phyloP scores from a whole-genome alignment of 2,329 filamentous ascomycete species.

The Ascochyta fabae region DNA sequence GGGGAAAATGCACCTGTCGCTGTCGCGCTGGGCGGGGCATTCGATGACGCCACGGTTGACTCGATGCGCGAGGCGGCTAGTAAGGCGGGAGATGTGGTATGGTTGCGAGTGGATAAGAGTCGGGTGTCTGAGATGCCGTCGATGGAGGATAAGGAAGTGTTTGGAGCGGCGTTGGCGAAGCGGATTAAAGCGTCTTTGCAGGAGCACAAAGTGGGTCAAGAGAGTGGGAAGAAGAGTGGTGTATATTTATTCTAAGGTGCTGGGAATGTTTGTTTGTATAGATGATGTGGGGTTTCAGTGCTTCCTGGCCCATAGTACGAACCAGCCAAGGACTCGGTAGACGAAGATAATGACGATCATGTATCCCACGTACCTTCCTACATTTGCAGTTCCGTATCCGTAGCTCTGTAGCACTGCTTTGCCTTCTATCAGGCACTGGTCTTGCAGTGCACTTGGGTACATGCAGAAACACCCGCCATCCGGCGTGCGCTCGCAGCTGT shows the following conservation, averaged over 20 bases:
- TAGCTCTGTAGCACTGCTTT: conserved; percentile 73
- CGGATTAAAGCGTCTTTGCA: conserved; percentile 16
- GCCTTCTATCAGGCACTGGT: conserved; percentile 73
- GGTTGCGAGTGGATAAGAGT: conserved; percentile 15
- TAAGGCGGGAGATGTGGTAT: conserved; percentile 8
- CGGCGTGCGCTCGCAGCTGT: conserved; percentile 59
- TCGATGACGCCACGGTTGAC: conserved; percentile 7
- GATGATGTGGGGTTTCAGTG: conserved; percentile 11
- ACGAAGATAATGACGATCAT: conserved; percentile 76
- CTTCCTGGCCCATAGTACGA: conserved; percentile 59
- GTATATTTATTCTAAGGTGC: too few species aligned
- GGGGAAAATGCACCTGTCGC: conserved; percentile 6
- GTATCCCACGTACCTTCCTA: conserved; percentile 76
- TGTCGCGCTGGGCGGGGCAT: conserved; percentile 15
- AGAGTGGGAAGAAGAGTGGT: background rate
- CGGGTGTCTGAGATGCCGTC: conserved; percentile 3
- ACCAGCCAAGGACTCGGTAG: conserved; percentile 73
- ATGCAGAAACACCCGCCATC: conserved; percentile 67
- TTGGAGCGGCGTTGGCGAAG: conserved; percentile 9
- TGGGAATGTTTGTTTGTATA: too few species aligned
- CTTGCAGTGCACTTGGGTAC: conserved; percentile 68
- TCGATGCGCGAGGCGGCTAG: conserved; percentile 8
- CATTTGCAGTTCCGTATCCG: conserved; percentile 68
- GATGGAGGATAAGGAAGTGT: conserved; percentile 10
- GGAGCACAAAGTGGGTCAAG: conserved; percentile 10